phyloP scores from a whole-genome alignment of 225 moss, liverwort and hornwort species.

The Physcomitrellopsis africana region DNA sequence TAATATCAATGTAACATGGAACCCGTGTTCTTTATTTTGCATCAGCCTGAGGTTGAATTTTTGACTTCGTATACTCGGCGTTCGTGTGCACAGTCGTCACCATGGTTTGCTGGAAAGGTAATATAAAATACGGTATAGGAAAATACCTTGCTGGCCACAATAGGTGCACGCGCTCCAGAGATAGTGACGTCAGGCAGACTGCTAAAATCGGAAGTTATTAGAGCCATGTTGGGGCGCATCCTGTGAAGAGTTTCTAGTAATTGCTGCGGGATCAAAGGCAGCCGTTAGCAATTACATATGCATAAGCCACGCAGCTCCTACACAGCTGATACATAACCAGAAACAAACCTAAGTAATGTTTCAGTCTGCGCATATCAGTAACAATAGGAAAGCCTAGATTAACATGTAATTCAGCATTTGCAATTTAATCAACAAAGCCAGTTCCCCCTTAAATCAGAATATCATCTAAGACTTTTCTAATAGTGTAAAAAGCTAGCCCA shows the following conservation, averaged over 20 bases:
- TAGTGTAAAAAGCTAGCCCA: conserved; percentile 1
- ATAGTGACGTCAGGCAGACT: conserved; percentile 85
- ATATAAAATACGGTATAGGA: background rate
- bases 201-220: conserved; percentile 94
- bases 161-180: conserved; percentile 78
- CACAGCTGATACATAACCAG: background rate
- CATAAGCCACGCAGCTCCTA: background rate
- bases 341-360: background rate
- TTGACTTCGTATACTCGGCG: background rate
- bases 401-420: background rate
- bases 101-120: conserved; percentile 13
- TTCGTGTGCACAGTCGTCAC: conserved; percentile 19
- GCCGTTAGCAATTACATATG: conserved; percentile 3
- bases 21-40: background rate
- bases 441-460: background rate
- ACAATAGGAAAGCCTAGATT: background rate
- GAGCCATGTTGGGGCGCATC: conserved; percentile 84
- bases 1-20: background rate
- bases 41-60: background rate
- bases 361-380: conserved; percentile 2
- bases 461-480: conserved; percentile 9
- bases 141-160: conserved; percentile 95
- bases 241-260: conserved; percentile 84
- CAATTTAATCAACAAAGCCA: background rate
- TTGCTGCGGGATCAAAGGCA: conserved; percentile 53